These are phyloP conservation scores for Rachicladosporium sp. DNA, from an alignment of 2,329 filamentous ascomycete species.

Conservation along the genomic window DNA sequence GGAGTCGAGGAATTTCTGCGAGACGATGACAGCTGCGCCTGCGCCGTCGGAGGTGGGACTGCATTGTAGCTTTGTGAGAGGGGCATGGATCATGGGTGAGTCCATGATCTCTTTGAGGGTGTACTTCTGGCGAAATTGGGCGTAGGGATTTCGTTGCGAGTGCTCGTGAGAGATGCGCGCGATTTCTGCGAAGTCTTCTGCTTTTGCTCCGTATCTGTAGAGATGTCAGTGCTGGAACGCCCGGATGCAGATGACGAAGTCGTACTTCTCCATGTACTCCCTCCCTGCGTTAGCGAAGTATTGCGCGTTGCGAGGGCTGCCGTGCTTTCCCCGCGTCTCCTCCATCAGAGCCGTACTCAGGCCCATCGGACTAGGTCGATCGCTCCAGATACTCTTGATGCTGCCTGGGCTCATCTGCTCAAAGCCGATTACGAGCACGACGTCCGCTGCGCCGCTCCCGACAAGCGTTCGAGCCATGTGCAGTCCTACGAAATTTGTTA, in stretches of 20 bases:
- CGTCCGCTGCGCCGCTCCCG: conserved; percentile 60
- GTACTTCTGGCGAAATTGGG: conserved; percentile 89
- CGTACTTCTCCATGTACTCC: conserved; percentile 82
- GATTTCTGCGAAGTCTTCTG: conserved; percentile 77
- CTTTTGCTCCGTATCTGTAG: conserved; percentile 56
- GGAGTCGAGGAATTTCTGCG: conserved; percentile 73
- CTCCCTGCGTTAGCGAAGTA: conserved; percentile 92
- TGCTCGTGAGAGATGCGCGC: conserved; percentile 86
- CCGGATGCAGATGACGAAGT: neutral
- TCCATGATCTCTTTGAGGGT: conserved; percentile 68
- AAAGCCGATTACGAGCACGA: conserved; percentile 82
- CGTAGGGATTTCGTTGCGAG: conserved; percentile 85
- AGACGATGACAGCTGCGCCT: conserved; percentile 79
- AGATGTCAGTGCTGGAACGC: neutral
- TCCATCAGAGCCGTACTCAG: conserved; percentile 52
- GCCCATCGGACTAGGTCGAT: conserved; percentile 67
- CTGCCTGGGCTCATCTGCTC: conserved; percentile 95
- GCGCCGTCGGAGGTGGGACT: conserved; percentile 91
- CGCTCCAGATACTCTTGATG: conserved; percentile 70
- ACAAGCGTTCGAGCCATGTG: conserved; percentile 73
- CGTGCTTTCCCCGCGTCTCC: conserved; percentile 15
- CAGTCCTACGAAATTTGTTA: conserved; percentile 40
- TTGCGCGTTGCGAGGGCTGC: conserved; percentile 37
- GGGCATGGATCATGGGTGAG: conserved; percentile 65
- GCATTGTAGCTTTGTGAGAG: conserved; percentile 95